phyloP scores from a whole-genome alignment of 495 filamentous ascomycete genomes.

The Neurospora sp. region DNA sequence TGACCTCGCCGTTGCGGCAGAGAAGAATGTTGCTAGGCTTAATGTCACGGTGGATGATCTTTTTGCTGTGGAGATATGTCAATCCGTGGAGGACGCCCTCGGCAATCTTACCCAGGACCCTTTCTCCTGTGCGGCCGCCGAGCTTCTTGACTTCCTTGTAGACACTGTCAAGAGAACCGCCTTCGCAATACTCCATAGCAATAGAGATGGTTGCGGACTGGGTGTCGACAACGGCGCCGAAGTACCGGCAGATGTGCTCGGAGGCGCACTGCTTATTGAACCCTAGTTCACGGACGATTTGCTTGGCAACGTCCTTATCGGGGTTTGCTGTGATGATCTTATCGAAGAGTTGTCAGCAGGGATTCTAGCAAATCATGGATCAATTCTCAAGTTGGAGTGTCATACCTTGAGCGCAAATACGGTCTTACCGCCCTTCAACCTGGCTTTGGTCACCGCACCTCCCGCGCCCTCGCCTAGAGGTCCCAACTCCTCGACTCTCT shows the following conservation, averaged over 20 bases:
- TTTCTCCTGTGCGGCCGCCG: conserved; percentile 90
- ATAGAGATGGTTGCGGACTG: conserved; percentile 92
- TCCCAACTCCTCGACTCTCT: conserved; percentile 78
- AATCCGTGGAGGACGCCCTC: conserved; percentile 91
- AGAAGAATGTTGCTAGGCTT: conserved; percentile 97
- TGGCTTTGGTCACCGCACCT: conserved; percentile 87
- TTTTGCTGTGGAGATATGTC: conserved; percentile 90
- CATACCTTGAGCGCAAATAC: conserved; percentile 93
- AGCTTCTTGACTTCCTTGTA: conserved; percentile 95
- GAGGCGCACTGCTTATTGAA: conserved; percentile 97
- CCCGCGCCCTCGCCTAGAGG: conserved; percentile 91
- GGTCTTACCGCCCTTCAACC: conserved; percentile 80
- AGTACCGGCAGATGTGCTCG: conserved; percentile 91
- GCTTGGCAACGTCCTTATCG: conserved; percentile 93
- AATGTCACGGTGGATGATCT: conserved; percentile 98
- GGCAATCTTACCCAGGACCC: conserved; percentile 95
- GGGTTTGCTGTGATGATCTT: conserved; percentile 97
- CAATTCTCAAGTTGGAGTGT: not conserved
- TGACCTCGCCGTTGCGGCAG: conserved; percentile 85
- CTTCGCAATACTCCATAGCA: conserved; percentile 98
- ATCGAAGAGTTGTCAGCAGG: conserved; percentile 15
- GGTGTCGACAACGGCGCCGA: conserved; percentile 90
- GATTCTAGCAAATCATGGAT: not conserved
- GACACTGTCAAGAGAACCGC: conserved; percentile 87
- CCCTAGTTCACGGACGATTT: conserved; percentile 87